Evolutionary conservation across 78 protist genomes (phyloP).

Genomic region (Dictyostelium citrinum): DNA sequence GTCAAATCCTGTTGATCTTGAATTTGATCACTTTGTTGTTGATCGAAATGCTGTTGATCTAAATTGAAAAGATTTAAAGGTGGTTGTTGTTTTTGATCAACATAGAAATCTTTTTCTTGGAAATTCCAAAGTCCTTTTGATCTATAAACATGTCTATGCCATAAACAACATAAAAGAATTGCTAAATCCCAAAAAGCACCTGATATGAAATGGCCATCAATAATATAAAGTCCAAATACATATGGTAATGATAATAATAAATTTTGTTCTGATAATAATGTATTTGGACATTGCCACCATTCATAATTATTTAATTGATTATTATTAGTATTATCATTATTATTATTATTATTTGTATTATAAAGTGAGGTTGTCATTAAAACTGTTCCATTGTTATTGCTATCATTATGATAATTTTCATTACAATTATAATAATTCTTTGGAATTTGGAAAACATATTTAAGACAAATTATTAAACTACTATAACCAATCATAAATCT

Average conservation of each 20-base stretch:
- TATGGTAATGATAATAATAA: neutral
- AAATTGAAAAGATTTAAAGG: neutral
- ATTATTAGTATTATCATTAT: neutral
- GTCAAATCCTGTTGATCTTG: neutral
- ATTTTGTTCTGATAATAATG: neutral
- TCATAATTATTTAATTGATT: neutral
- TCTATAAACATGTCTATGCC: slow-evolving; percentile 69
- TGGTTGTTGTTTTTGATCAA: neutral
- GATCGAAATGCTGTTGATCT: neutral
- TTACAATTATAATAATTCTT: neutral
- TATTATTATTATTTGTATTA: neutral
- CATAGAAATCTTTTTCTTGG: slow-evolving; percentile 29
- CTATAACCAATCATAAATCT: slow-evolving; percentile 57
- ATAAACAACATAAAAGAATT: slow-evolving; percentile 48
- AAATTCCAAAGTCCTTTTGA: slow-evolving; percentile 67
- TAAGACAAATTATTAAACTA: slow-evolving; percentile 19
- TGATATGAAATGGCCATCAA: slow-evolving; percentile 36
- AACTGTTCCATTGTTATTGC: neutral
- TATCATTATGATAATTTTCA: neutral
- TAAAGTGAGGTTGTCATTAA: neutral
- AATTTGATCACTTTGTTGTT: neutral
- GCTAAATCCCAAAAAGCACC: slow-evolving; percentile 74
- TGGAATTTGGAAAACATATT: slow-evolving; percentile 34
- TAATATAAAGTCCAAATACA: slow-evolving; percentile 19
- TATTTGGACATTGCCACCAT: neutral